Evolutionary conservation across 1,284 basidiomycete species (phyloP).

Genomic region (Neolentinus lepideus): DNA sequence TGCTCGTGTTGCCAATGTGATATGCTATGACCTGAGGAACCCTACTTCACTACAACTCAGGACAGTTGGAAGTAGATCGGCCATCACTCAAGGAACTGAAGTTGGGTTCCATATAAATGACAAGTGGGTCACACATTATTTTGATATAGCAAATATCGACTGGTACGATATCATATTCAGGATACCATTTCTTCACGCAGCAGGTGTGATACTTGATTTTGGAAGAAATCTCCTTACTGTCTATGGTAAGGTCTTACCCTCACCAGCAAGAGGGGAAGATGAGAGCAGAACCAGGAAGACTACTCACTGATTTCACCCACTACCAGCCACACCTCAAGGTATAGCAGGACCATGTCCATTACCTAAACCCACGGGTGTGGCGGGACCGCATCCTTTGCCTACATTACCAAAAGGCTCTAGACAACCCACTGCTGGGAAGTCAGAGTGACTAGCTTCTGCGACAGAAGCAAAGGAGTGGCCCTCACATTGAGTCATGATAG

Average conservation of each 20-base stretch:
- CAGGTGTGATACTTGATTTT: slow-evolving; percentile 10
- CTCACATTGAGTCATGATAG: neutral
- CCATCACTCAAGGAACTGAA: slow-evolving; percentile 15
- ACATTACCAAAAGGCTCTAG: no score
- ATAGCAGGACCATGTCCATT: neutral
- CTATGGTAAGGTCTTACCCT: slow-evolving; percentile 2
- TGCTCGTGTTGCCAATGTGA: slow-evolving; percentile 6
- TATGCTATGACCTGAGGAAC: slow-evolving; percentile 12
- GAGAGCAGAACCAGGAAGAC: slow-evolving; percentile 1
- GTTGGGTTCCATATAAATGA: slow-evolving; percentile 1
- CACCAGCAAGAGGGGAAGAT: slow-evolving; percentile 8
- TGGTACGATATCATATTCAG: slow-evolving; percentile 13
- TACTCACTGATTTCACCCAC: neutral
- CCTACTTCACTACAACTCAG: slow-evolving; percentile 17
- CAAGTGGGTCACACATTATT: neutral
- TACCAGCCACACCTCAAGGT: neutral
- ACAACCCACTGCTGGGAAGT: neutral
- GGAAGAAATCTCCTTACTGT: slow-evolving; percentile 1
- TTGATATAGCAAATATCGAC: slow-evolving; percentile 15
- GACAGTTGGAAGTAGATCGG: slow-evolving; percentile 16
- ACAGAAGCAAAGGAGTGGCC: neutral
- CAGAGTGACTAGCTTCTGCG: neutral
- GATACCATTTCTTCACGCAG: slow-evolving; percentile 9
- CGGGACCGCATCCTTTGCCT: no score
- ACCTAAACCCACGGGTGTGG: neutral